These are phyloP conservation scores for Mortierella sp. DNA, from an alignment of 371 early-diverging fungal genomes.

Conservation along the genomic window DNA sequence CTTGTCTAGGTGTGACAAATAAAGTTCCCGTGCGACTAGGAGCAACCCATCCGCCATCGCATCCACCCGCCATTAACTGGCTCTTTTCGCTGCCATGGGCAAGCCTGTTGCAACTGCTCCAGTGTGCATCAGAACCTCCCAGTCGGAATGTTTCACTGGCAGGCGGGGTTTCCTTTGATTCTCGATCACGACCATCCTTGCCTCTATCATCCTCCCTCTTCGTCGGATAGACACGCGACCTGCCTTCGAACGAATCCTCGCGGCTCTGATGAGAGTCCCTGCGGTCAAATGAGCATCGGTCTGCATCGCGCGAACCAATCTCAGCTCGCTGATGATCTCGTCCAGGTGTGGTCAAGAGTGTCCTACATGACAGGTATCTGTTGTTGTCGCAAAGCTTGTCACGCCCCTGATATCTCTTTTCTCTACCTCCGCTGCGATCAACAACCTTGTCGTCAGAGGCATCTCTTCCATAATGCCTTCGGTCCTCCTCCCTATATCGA, in stretches of 20 bases:
- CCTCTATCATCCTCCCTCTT: no score
- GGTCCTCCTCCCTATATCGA: slow-evolving; percentile 21
- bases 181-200: no score
- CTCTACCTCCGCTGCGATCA: slow-evolving; percentile 9
- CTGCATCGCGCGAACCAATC: slow-evolving; percentile 15
- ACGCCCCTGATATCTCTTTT: slow-evolving; percentile 14
- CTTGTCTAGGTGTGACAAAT: slow-evolving; percentile 10
- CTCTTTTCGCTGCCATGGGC: no score
- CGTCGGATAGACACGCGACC: no score
- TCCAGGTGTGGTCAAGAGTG: background rate
- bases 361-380: slow-evolving; percentile 6
- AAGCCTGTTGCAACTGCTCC: no score
- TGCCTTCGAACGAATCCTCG: slow-evolving; percentile 9
- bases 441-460: slow-evolving; percentile 3
- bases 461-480: background rate
- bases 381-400: slow-evolving; percentile 14
- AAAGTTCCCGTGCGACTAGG: slow-evolving; percentile 6
- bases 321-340: slow-evolving; percentile 24
- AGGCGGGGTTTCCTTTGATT: no score
- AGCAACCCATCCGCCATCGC: no score
- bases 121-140: no score
- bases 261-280: slow-evolving; percentile 16
- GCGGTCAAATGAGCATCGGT: slow-evolving; percentile 19
- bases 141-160: no score
- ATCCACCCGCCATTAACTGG: no score